Evolutionary conservation across 2,329 filamentous ascomycete species (phyloP), one percentile per base, ranked within the genome.

Genomic region (Raffaelea albimanens): DNA sequence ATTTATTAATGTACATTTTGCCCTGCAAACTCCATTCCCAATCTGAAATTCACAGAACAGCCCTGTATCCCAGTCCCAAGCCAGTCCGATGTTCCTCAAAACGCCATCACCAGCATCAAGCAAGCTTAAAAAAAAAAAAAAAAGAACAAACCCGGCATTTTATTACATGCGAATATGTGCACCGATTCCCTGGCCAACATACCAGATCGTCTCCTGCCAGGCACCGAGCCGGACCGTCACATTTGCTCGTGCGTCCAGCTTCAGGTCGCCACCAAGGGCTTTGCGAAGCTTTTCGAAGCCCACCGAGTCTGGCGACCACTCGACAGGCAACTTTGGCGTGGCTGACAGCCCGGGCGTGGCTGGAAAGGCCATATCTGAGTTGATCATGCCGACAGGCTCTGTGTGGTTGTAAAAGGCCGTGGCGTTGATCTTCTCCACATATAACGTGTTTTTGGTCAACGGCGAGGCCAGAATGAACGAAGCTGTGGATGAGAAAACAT

Each of bases 381-480:
- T 56, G 49, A 97, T 96, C 22, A 72, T 77, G 2, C 90, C 93
- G 0, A 95, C 73, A 2, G 81, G 76, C 45, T 91, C 80, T 9
- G 82, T 85, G 51, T 85, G 78, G 53, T 95, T 88, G 63, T 95
- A 94, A 52, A 81, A 84, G 0, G 93, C 89, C 2, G 84, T 88
- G 7, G 91, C 91, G 58, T 95, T 84, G 57, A 97, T 76, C 44
- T 72, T 75, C 34, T 87, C 87, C 52, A 98, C 76, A 56, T 81
- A 85, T 18, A 97, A 66, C 1, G 81, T 87, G 45, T 85, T 85
- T 49, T 80, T 70, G 38, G 71, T 67, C 9, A 97, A 70, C 0
- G 93, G 93, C 0, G 90, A 96, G 36, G 82, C 74, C 20, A 97
- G 73, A 0, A 78, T 82, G 63, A 98, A 96, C 1, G 83, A 80